These are phyloP conservation scores for Aspergillus oerlinghausenensis DNA, from an alignment of 2,329 filamentous ascomycete genomes.

Conservation along the genomic window DNA sequence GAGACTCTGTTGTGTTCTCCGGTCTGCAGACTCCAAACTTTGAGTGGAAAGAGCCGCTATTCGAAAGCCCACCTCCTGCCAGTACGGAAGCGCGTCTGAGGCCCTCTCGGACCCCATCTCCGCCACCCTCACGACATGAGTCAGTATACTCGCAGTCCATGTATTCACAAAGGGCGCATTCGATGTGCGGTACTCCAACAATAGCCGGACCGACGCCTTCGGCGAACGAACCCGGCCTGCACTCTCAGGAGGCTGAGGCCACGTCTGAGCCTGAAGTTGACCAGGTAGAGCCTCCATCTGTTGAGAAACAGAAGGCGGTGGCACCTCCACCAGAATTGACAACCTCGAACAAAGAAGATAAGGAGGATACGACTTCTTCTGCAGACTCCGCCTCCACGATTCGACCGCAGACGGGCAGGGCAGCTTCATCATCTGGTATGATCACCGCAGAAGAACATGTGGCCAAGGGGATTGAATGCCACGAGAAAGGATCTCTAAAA, in stretches of 20 bases:
- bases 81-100: slow-evolving; percentile 20
- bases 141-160: slow-evolving; percentile 16
- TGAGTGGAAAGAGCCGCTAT: slow-evolving; percentile 59
- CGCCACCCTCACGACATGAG: slow-evolving; percentile 18
- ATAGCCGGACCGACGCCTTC: slow-evolving; percentile 12
- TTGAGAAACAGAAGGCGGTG: slow-evolving; percentile 1
- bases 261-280: slow-evolving; percentile 6
- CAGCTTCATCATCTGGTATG: slow-evolving; percentile 22
- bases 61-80: slow-evolving; percentile 36
- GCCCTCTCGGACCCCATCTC: slow-evolving; percentile 29
- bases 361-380: slow-evolving; percentile 49
- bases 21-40: slow-evolving; percentile 55
- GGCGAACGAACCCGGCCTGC: slow-evolving; percentile 7
- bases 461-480: slow-evolving; percentile 80
- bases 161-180: slow-evolving; percentile 24
- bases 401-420: slow-evolving; percentile 33
- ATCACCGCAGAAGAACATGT: slow-evolving; percentile 73
- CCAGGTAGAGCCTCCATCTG: slow-evolving; percentile 6
- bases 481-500: slow-evolving; percentile 80
- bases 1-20: slow-evolving; percentile 58
- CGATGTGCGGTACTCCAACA: slow-evolving; percentile 24
- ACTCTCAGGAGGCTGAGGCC: neutral
- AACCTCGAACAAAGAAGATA: slow-evolving; percentile 18
- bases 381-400: slow-evolving; percentile 63
- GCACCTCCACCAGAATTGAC: slow-evolving; percentile 12